A percentile compares a stretch with the other conserved stretches of the same genome.
Evolutionary conservation across 106 monocot genomes (phyloP).

Genomic region (Allium fistulosum): DNA sequence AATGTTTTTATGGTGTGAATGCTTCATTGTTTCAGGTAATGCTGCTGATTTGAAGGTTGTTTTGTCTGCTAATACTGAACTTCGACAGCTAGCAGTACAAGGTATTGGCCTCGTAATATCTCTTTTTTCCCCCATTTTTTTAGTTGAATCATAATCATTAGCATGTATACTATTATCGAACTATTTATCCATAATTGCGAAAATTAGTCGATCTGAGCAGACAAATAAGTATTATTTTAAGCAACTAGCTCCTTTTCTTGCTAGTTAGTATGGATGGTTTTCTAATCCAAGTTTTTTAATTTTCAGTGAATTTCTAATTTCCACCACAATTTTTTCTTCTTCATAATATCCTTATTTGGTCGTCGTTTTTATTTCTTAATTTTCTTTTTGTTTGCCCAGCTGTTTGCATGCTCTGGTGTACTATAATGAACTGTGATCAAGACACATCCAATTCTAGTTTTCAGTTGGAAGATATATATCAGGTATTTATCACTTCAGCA

Average conservation of each 20-base stretch:
- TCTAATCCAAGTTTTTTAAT: neutral
- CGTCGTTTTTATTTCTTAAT: neutral
- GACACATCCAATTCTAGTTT: constrained; percentile 16
- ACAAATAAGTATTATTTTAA: no score
- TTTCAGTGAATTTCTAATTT: no score
- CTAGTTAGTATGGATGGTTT: neutral
- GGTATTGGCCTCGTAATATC: constrained; percentile 19
- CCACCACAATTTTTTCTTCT: no score
- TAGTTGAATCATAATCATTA: no score
- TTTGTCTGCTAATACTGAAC: constrained; percentile 44
- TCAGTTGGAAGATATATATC: constrained; percentile 55
- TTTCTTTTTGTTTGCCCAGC: constrained; percentile 18
- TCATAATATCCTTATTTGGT: neutral
- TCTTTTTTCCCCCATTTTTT: neutral
- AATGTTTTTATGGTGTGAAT: neutral
- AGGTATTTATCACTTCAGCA: constrained; percentile 26
- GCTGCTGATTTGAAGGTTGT: constrained; percentile 11
- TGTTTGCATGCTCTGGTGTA: constrained; percentile 43
- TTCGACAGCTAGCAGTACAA: constrained; percentile 51
- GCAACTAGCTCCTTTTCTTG: no score
- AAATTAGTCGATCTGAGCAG: no score
- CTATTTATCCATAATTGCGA: no score
- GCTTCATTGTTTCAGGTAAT: constrained; percentile 5
- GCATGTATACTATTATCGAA: no score
- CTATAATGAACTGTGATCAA: constrained; percentile 20